Conservation (phyloP, 768 basidiomycete species). For the Crassisporium funariophilum region DNA sequence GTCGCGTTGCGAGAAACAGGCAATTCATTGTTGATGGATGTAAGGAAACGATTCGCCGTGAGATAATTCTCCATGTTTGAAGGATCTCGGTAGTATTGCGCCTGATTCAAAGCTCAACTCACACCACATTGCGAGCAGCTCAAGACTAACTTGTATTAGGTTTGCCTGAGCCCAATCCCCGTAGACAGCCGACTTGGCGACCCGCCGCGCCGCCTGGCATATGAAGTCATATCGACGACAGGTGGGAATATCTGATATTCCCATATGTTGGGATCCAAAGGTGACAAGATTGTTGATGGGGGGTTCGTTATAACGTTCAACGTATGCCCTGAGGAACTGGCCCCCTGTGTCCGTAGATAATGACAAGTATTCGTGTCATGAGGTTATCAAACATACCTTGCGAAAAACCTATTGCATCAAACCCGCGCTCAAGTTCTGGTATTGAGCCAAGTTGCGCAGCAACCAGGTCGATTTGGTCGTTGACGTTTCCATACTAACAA, state of each 20-base stretch:
- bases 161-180: constrained; percentile 75
- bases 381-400: constrained; percentile 53
- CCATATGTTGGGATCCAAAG: constrained; percentile 89
- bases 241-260: constrained; percentile 71
- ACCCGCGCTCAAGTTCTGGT: constrained; percentile 66
- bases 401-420: constrained; percentile 88
- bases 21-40: constrained; percentile 81
- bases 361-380: not conserved
- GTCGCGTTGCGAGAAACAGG: constrained; percentile 53
- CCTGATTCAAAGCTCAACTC: too few relatives aligned
- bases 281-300: constrained; percentile 81
- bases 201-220: constrained; percentile 67
- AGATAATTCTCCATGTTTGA: constrained; percentile 59
- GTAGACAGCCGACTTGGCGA: constrained; percentile 67
- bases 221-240: constrained; percentile 68
- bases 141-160: constrained; percentile 60
- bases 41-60: constrained; percentile 62
- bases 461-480: constrained; percentile 67
- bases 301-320: constrained; percentile 73
- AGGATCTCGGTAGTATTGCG: constrained; percentile 86
- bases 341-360: constrained; percentile 51
- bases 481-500: constrained; percentile 73
- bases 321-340: constrained; percentile 85
- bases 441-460: constrained; percentile 65
- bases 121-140: too few relatives aligned